Percentiles rank a stretch among this genome's conserved stretches.
These are phyloP conservation scores for Hypoxylon cercidicola DNA, from an alignment of 495 filamentous ascomycete genomes.

Conservation along the genomic window DNA sequence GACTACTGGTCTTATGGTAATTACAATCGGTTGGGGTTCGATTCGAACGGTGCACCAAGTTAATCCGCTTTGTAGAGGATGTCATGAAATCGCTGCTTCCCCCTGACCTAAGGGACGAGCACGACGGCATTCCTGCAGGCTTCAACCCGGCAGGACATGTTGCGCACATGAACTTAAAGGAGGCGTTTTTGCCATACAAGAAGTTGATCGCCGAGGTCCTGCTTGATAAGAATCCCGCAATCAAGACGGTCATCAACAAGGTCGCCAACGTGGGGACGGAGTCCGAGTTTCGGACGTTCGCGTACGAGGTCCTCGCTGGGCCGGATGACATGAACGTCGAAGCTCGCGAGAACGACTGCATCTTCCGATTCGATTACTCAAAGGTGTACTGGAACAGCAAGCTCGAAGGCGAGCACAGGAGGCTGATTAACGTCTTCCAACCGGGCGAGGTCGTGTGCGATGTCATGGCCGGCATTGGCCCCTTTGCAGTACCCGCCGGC, in stretches of 20 bases:
- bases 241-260: conserved; percentile 96
- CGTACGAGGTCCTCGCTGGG: conserved; percentile 90
- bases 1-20: conserved; percentile 85
- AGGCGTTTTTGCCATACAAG: conserved; percentile 82
- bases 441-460: conserved; percentile 91
- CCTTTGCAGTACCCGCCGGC: conserved; percentile 92
- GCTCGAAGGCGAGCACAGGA: conserved; percentile 85
- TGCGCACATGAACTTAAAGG: conserved; percentile 90
- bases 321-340: conserved; percentile 82
- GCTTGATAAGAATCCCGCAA: conserved; percentile 81
- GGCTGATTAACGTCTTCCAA: conserved; percentile 80
- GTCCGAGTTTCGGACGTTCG: conserved; percentile 91
- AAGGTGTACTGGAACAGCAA: conserved; percentile 98
- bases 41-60: conserved; percentile 9
- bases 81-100: conserved; percentile 84
- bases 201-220: conserved; percentile 83
- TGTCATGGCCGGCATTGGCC: conserved; percentile 97
- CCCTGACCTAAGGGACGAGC: conserved; percentile 61
- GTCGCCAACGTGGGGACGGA: conserved; percentile 84
- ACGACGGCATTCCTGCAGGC: conserved; percentile 82
- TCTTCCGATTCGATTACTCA: conserved; percentile 76
- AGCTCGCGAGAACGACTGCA: conserved; percentile 70
- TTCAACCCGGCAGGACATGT: conserved; percentile 92
- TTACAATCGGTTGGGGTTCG: conserved; percentile 34
- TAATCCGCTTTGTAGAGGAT: conserved; percentile 66